Percentiles rank a stretch among this genome's conserved stretches.
Evolutionary conservation across 306 rosid species (phyloP).

Genomic region (Cyamopsis tetragonoloba): DNA sequence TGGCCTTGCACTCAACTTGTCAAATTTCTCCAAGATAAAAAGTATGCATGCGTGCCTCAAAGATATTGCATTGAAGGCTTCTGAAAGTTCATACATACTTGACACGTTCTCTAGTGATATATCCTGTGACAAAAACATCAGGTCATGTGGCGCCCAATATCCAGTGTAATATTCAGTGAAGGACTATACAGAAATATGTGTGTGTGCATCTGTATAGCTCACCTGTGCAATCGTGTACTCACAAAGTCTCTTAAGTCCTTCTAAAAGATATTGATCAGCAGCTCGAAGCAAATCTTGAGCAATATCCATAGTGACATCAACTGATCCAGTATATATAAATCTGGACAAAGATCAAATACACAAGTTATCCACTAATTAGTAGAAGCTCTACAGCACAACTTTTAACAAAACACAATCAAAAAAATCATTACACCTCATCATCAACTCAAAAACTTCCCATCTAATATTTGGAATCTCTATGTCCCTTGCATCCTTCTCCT

Average conservation of each 20-base stretch:
- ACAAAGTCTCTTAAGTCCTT: slow-evolving; percentile 93
- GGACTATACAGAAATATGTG: neutral
- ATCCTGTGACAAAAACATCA: slow-evolving; percentile 51
- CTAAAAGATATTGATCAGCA: slow-evolving; percentile 98
- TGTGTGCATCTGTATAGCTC: slow-evolving; percentile 23
- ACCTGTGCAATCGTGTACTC: slow-evolving; percentile 97
- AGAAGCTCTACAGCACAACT: slow-evolving; percentile 18
- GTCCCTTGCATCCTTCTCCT: slow-evolving; percentile 99
- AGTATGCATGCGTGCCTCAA: slow-evolving; percentile 90
- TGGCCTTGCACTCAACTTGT: slow-evolving; percentile 78
- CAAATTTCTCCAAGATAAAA: slow-evolving; percentile 84
- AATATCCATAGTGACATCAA: slow-evolving; percentile 73
- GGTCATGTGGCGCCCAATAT: slow-evolving; percentile 12
- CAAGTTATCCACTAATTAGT: slow-evolving; percentile 16
- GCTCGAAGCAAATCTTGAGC: slow-evolving; percentile 98
- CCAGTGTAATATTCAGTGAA: slow-evolving; percentile 11
- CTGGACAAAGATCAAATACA: slow-evolving; percentile 37
- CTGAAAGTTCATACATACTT: slow-evolving; percentile 96
- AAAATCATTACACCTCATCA: slow-evolving; percentile 75
- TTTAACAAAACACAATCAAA: neutral
- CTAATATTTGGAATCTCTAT: slow-evolving; percentile 96
- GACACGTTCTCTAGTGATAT: slow-evolving; percentile 83
- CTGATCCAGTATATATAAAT: slow-evolving; percentile 95
- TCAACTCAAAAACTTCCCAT: slow-evolving; percentile 96
- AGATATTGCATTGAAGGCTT: slow-evolving; percentile 91